Evolutionary conservation across 1,284 basidiomycete genomes (phyloP).

Genomic region (Malassezia sympodialis): DNA sequence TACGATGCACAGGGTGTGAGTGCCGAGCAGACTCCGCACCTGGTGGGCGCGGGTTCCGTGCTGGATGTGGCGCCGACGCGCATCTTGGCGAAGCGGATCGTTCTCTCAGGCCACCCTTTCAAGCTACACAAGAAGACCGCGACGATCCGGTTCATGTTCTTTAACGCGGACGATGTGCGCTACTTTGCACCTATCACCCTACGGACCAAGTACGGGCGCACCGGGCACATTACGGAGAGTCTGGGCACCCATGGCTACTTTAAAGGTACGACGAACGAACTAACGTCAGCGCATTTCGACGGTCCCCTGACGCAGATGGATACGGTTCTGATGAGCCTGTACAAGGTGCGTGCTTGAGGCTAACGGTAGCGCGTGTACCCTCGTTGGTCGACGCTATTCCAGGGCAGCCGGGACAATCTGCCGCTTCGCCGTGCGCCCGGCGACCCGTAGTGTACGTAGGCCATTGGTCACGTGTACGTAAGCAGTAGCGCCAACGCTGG

Average conservation of each 20-base stretch:
- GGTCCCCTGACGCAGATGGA: slow-evolving; percentile 84
- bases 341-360: slow-evolving; percentile 17
- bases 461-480: background rate
- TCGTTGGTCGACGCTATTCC: slow-evolving; percentile 12
- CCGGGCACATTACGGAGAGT: slow-evolving; percentile 78
- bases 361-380: slow-evolving; percentile 15
- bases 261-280: slow-evolving; percentile 52
- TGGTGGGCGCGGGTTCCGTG: slow-evolving; percentile 84
- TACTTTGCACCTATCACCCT: slow-evolving; percentile 91
- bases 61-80: slow-evolving; percentile 70
- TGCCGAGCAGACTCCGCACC: slow-evolving; percentile 50
- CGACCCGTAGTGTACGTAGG: background rate
- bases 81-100: slow-evolving; percentile 79
- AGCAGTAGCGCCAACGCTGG: background rate
- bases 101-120: slow-evolving; percentile 90
- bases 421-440: slow-evolving; percentile 2
- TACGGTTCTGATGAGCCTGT: slow-evolving; percentile 33
- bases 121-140: slow-evolving; percentile 96
- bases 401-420: background rate
- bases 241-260: slow-evolving; percentile 98
- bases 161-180: slow-evolving; percentile 81
- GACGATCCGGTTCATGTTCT: slow-evolving; percentile 97
- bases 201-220: slow-evolving; percentile 80
- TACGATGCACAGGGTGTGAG: slow-evolving; percentile 41
- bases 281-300: slow-evolving; percentile 67